Base-by-base conservation (phyloP, 371 early-diverging fungal genomes). In the Apophysomyces ossiformis region DNA sequence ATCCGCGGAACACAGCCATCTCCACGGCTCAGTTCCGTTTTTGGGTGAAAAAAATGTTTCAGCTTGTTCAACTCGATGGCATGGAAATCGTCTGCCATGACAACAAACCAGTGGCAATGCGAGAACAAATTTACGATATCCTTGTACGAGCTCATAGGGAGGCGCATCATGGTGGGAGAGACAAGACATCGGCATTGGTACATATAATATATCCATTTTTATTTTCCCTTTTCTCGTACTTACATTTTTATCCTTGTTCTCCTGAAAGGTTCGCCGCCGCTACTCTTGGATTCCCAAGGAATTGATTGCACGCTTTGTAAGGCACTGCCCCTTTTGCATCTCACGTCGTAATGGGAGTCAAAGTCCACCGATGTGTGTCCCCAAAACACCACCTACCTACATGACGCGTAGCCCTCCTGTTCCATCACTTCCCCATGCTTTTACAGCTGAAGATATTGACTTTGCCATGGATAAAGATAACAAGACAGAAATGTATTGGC, bases 1-100 rank as follows among this genome's bases (percentile, higher is more conserved):
- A 87, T 57, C 88, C 88, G 16, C 75, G 82, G 37, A 87, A 87
- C 61, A 87, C 88, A 0, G 75, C 84, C n/a, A 80, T 86, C 18
- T 86, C 88, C 15, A 87, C 88, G 1, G 88, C 88, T 5, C 88
- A 87, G 64, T 87, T 87, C 64, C 75, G 86, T 12, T 88, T 88
- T 64, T 88, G 88, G 86, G 88, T 84, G 43, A 88, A 88, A 67
- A 88, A 86, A 63, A 88, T 88, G 88, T 88, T 88, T 67, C 76
- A 79, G 11, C 75, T 88, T 9, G 64, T 60, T 44, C 71, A 67
- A 13, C 58, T 74, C 13, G 72, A 75, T 46, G 66, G 72, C 2
- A 73, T 68, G 4, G 81, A 82, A 8, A 66, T 74, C 39, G 83
- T 87, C 4, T 85, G 81, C 57, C 88, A 87, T 69, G 80, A 78